Evolutionary conservation across 768 basidiomycete species (phyloP).

Genomic region (Auricularia heimuer): DNA sequence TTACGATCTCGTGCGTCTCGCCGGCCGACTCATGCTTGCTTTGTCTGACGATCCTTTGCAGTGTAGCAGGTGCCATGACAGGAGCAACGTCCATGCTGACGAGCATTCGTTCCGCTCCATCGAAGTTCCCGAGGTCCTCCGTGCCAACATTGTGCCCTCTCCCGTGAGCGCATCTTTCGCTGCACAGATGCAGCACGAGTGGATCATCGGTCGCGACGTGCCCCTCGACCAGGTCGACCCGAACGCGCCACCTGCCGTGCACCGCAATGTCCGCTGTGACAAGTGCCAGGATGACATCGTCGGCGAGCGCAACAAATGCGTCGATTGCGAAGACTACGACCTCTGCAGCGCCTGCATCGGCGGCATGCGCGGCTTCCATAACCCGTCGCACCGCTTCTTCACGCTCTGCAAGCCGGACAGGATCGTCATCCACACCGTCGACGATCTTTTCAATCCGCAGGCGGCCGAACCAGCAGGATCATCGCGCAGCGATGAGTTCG

Average conservation of each 20-base stretch:
- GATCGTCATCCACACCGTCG: slow-evolving; percentile 53
- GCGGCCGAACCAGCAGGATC: background rate
- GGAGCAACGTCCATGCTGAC: slow-evolving; percentile 5
- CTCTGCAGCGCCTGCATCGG: slow-evolving; percentile 52
- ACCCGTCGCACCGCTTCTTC: slow-evolving; percentile 61
- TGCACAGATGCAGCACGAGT: slow-evolving; percentile 4
- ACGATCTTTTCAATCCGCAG: slow-evolving; percentile 3
- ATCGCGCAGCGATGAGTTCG: background rate
- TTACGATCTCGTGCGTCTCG: slow-evolving; percentile 15
- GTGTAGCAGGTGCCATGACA: slow-evolving; percentile 10
- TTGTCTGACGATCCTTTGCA: slow-evolving; percentile 1
- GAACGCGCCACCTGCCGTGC: slow-evolving; percentile 26
- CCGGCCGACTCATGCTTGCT: background rate
- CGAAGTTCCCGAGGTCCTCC: background rate
- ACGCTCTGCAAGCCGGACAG: slow-evolving; percentile 56
- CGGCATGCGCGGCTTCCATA: slow-evolving; percentile 38
- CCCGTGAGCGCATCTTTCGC: background rate
- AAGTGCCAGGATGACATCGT: slow-evolving; percentile 44
- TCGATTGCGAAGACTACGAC: slow-evolving; percentile 74
- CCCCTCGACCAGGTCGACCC: background rate
- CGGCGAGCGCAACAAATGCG: slow-evolving; percentile 70
- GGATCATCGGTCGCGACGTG: slow-evolving; percentile 3
- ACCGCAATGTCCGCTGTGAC: slow-evolving; percentile 58
- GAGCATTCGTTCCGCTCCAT: background rate
- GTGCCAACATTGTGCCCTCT: background rate